phyloP scores from a whole-genome alignment of 2,329 filamentous ascomycete genomes.

The Clonostachys byssicola region DNA sequence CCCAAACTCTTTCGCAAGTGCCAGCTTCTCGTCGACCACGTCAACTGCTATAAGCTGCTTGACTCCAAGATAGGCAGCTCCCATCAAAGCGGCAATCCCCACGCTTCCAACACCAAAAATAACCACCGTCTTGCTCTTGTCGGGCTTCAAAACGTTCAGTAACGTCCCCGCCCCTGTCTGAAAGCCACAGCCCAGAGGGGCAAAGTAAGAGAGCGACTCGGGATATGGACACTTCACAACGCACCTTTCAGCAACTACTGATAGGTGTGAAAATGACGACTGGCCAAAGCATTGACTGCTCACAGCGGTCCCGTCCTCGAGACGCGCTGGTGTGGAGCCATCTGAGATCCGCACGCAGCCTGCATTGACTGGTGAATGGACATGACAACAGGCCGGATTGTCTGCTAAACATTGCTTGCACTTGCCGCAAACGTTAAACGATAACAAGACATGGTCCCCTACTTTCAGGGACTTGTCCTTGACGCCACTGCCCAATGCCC shows the following conservation, averaged over 20 bases:
- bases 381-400: constrained; percentile 39
- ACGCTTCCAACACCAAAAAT: constrained; percentile 26
- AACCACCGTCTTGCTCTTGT: constrained; percentile 14
- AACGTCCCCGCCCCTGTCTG: constrained; percentile 29
- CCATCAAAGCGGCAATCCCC: constrained; percentile 25
- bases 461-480: constrained; percentile 14
- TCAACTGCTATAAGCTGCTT: constrained; percentile 21
- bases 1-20: constrained; percentile 19
- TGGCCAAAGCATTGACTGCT: constrained; percentile 26
- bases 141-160: constrained; percentile 18
- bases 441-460: constrained; percentile 22
- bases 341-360: constrained; percentile 10
- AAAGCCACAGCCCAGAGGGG: constrained; percentile 24
- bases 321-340: constrained; percentile 11
- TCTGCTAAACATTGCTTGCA: constrained; percentile 41
- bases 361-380: constrained; percentile 44
- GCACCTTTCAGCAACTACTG: constrained; percentile 18
- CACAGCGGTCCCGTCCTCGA: constrained; percentile 4
- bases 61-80: constrained; percentile 16
- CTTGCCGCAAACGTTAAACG: constrained; percentile 15
- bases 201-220: constrained; percentile 8
- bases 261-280: constrained; percentile 21
- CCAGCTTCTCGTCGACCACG: constrained; percentile 15
- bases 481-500: constrained; percentile 16
- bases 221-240: constrained; percentile 16